Evolutionary conservation across 2,329 filamentous ascomycete species (phyloP), one percentile per base, ranked within the genome.

Genomic region (Furcasterigmium sp.): DNA sequence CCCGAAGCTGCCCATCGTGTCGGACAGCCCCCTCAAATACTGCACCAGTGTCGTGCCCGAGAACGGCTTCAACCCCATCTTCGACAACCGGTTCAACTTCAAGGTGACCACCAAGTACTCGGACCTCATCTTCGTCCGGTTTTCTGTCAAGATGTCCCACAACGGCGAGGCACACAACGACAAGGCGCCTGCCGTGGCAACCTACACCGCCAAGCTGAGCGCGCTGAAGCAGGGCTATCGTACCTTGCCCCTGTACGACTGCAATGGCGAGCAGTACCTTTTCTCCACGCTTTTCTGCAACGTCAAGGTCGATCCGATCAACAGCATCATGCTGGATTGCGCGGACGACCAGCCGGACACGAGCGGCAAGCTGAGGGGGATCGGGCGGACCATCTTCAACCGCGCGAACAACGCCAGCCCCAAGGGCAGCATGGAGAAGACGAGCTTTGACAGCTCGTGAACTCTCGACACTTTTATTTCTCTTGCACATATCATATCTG

Each of bases 281-380:
- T 96, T 96, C 66, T 95, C 93, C 3, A 94, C 90, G 10, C 73
- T 98, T 14, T 95, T 97, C 64, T 95, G 91, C 69, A 84, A 84
- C 56, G 87, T 97, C 66, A 82, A 82, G 53, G 85, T 79, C 23
- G 72, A 77, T 30, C 69, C 73, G 13, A 67, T 76, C 29, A 76
- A 75, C 37, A 78, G 74, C 47, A 70, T 78, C 50, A 76, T 80
- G 51, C 68, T 83, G 37, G 67, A 76, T 37, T 65, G 71, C 49
- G 60, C 68, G 37, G 56, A 65, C 15, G 56, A 49, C 35, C 67
- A 69, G 46, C 30, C 39, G 8, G 46, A 49, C 23, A 32, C 39
- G 28, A 42, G 57, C 26, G 69, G 69, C 58, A 80, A 78, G 53
- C 65, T 82, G 49, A 80, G 78, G 54, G 70, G 70, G 41, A 67